Base-by-base conservation (phyloP, 225 moss, liverwort and hornwort genomes). In the Pseudoscleropodium purum region DNA sequence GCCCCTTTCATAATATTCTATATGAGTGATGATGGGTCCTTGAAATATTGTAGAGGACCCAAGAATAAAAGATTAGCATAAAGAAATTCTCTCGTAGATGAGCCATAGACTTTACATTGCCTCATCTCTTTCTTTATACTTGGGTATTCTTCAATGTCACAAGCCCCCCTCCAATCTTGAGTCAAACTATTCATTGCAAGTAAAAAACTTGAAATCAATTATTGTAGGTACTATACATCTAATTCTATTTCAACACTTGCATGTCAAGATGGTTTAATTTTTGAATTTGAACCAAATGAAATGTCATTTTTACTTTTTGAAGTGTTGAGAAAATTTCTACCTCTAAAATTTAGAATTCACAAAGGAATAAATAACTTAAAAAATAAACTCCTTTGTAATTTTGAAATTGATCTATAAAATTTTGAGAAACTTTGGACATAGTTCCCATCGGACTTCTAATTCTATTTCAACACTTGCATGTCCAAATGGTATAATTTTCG, bases 41-140 rank as follows among this genome's bases (percentile, higher is more conserved):
- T 0, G 0, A 16, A 16, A 43, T 16, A 17, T 0, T 74, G 3
- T 45, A 6, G 1, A 45, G 3, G 45, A 74, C 1, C 6, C 2
- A 29, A 9, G 1, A 29, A 43, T 73, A 43, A 41, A 27, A 4
- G 2, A 45, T 30, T 10, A 2, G 3, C 10, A 74, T 15, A 6
- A 14, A 72, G 4, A n/a, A 69, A n/a, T 7, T 24, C 7, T 39
- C 13, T 2, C 7, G 13, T 2, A 2, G 24, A 2, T 7, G 7
- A 69, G 2, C n/a, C 24, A 23, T n/a, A 13, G 5, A 39, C 70
- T 7, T 39, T 39, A 39, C 21, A 21, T 2, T 21, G 4, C 3
- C 68, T 13, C 37, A 68, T n/a, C 12, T n/a, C 4, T 37, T 37
- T 68, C 10, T n/a, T 23, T n/a, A 6, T n/a, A 37, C 4, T 68